A percentile compares a stretch with the other conserved stretches of the same genome.
Evolutionary conservation across 1,139 yeast species (phyloP).

Genomic region (Sugiyamaella neomexicana): DNA sequence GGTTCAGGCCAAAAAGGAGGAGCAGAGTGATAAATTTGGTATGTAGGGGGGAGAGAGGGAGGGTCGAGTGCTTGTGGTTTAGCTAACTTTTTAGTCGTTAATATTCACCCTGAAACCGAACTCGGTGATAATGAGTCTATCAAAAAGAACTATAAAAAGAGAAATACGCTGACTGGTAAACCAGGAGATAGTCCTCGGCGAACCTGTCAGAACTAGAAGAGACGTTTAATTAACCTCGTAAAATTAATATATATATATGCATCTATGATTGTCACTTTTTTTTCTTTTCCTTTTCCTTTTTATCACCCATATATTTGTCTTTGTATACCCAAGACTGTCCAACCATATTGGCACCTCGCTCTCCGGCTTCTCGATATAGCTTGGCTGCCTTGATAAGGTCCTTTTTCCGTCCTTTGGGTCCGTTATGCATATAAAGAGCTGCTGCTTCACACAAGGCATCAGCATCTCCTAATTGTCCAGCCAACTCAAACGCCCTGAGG

Average conservation of each 20-base stretch:
- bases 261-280: background rate
- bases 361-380: constrained; percentile 68
- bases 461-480: constrained; percentile 68
- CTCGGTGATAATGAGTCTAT: constrained; percentile 81
- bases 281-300: constrained; percentile 22
- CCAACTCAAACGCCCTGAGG: constrained; percentile 59
- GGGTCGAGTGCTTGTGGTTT: background rate
- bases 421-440: constrained; percentile 61
- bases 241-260: background rate
- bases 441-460: constrained; percentile 76
- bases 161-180: constrained; percentile 19
- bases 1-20: constrained; percentile 73
- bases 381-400: constrained; percentile 67
- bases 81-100: constrained; percentile 43
- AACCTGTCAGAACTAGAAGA: background rate
- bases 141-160: constrained; percentile 34
- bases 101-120: constrained; percentile 80
- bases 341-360: constrained; percentile 60
- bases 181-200: constrained; percentile 12
- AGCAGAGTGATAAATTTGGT: constrained; percentile 42
- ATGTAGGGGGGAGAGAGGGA: constrained; percentile 22
- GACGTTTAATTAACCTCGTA: background rate
- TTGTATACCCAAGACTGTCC: constrained; percentile 82
- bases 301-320: constrained; percentile 55
- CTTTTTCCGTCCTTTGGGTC: constrained; percentile 54